Evolutionary conservation across 129 eudicot genomes (phyloP), one percentile per base, ranked within the genome.

Genomic region (Helianthus tuberosus): DNA sequence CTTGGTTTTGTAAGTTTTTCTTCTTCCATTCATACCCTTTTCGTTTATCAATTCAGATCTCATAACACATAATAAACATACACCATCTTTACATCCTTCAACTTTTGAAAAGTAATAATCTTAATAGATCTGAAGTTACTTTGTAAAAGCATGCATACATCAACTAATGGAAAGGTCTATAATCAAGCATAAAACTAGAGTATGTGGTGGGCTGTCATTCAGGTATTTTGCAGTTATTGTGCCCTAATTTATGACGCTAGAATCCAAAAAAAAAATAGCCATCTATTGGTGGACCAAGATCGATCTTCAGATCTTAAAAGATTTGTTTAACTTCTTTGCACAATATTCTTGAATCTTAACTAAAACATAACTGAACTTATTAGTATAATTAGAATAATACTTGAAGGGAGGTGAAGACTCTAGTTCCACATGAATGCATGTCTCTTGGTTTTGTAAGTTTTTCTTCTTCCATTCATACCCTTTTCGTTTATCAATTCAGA

Each of bases 181-280:
- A 48, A 48, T 12, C 14, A 48, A 4, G 52, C 52, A 48, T 48
- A 48, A 48, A 48, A 48, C 52, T 51, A 51, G 57, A 51, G 57
- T 51, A 13, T 15, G 14, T 50, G 5, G 57, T 51, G n/a, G 20
- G 17, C 57, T 51, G 57, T 51, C 57, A 51, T 51, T 51, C 57
- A 51, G 20, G 57, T 51, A 51, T 51, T 13, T 57, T 57, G 57
- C 57, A 51, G 57, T 51, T 53, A 11, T 57, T 10, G 63, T 57
- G 63, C 63, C 63, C 63, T 57, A 57, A 20, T 57, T 5, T 57
- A 17, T n/a, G 17, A 3, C 16, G 17, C 57, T 51, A 51, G 20
- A 51, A 14, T 51, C 57, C 57, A 51, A 51, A 14, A 2, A 13
- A 51, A 11, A 48, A 3, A 11, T 11, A 12, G 52, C n/a, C 52